Base-by-base conservation (phyloP, 345 rosid genomes). In the Cardamine occulta region DNA sequence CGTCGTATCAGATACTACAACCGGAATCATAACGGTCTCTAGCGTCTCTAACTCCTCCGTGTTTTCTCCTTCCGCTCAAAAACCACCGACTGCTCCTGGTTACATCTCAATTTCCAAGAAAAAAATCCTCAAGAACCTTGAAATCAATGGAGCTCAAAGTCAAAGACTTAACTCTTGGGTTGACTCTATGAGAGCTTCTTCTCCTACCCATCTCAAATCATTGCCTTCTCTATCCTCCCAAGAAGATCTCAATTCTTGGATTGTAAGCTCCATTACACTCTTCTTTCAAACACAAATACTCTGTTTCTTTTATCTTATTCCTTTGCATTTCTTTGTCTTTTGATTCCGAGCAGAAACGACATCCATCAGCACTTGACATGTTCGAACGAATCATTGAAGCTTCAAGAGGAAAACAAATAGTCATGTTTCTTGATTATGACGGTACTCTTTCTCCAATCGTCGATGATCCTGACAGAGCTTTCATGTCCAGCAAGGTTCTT, bases 391-490 rank as follows among this genome's bases (percentile, higher is more conserved):
- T 95, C 70, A 84, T 72, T 1, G 86, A 84, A 58, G 86, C 85
- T 29, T 87, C 99, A 0, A 82, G 78, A 52, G 99, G 99, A 47
- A 95, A 95, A 70, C 87, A 95, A 55, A 92, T 95, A 4, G 97
- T 89, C 4, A 88, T 95, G 97, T 95, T 95, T 73, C 82, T 95
- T 29, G 99, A 95, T 60, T 95, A 95, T 28, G 99, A 95, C 45
- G 99, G 99, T 34, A 95, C 99, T 12, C 96, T 95, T 52, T 95
- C 99, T 0, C 99, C 99, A 1, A 95, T 95, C 42, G 99, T 95
- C 5, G 86, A 81, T 51, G 90, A 95, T 58, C 99, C 99, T 8
- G 99, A 95, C 68, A 76, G 83, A 81, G 99, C 99, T 75, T 95
- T 90, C 85, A 90, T 95, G 88, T 84, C 99, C 52, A 84, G 58